Evolutionary conservation across 345 rosid species (phyloP), one percentile per base, ranked within the genome.

Genomic region (Hirschfeldia incana): DNA sequence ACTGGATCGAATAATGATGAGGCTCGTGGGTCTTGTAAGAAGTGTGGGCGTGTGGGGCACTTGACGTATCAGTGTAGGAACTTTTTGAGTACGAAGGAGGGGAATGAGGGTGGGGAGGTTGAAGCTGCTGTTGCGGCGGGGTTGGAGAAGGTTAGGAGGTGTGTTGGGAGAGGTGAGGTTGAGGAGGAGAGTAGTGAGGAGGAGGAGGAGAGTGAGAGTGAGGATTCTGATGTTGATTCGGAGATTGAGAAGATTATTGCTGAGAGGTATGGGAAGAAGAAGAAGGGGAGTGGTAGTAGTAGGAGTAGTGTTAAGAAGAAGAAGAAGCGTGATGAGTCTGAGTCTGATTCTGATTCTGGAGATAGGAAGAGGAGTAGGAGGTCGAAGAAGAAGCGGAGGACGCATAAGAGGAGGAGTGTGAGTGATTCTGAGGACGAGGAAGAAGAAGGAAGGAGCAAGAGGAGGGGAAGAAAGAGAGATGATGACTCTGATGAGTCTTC

Each of bases 181-280:
- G 82, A 39, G 26, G 51, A n/a, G 62, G 88, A 51, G 81, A 90
- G 85, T 66, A 88, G 88, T 8, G 90, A 88, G 4, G 94, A 88
- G 61, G 94, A 88, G 49, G 94, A 89, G 6, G 97, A 94, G 76
- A 46, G 53, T 46, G 97, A 90, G 82, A 91, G 89, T 53, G 97
- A 94, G 75, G 97, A 93, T 80, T 90, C 94, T 0, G 97, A 91
- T 78, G 97, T 72, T 55, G 93, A 93, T 84, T 84, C 93, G 0
- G 97, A 91, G 83, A 93, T 93, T 46, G 99, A 93, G 90, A 91
- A 86, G 88, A 89, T 91, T 71, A 86, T 95, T 70, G 99, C 97
- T 61, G 82, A 83, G 78, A 83, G 98, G 74, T 78, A 60, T 74
- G 97, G 97, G 60, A 91, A 87, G 89, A 92, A 87, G 88, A 92